Percentiles rank a stretch among this genome's conserved stretches.
These are phyloP conservation scores for Paecilomyces dactylethromorphus DNA, from an alignment of 2,329 filamentous ascomycete genomes.

Conservation along the genomic window DNA sequence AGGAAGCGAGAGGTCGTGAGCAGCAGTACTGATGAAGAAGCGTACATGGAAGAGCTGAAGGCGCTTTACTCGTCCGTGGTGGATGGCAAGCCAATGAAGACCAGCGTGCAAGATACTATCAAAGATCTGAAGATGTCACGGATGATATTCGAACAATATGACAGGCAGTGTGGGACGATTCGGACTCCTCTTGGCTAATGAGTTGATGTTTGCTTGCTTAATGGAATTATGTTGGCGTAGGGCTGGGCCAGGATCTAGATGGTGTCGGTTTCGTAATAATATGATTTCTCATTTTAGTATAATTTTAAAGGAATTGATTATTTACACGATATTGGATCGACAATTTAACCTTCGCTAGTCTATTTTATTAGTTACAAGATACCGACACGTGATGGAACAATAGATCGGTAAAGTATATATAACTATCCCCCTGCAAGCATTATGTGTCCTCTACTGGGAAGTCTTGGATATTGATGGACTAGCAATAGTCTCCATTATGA, in stretches of 20 bases:
- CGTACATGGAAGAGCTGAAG: slow-evolving; percentile 29
- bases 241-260: no score
- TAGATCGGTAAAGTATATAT: no score
- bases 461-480: no score
- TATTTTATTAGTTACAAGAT: no score
- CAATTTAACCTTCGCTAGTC: no score
- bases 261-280: no score
- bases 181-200: slow-evolving; percentile 23
- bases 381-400: no score
- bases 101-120: slow-evolving; percentile 27
- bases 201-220: not conserved
- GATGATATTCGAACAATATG: slow-evolving; percentile 29
- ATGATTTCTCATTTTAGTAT: no score
- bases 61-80: slow-evolving; percentile 30
- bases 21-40: slow-evolving; percentile 25
- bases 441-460: no score
- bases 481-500: not conserved
- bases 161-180: slow-evolving; percentile 29
- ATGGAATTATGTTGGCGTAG: not conserved
- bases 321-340: no score
- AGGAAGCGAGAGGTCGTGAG: slow-evolving; percentile 23
- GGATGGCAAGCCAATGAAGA: slow-evolving; percentile 22
- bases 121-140: slow-evolving; percentile 30
- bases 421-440: no score
- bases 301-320: no score